These are phyloP conservation scores for Nadsonia commutata DNA, from an alignment of 1,139 yeast species.

Conservation along the genomic window DNA sequence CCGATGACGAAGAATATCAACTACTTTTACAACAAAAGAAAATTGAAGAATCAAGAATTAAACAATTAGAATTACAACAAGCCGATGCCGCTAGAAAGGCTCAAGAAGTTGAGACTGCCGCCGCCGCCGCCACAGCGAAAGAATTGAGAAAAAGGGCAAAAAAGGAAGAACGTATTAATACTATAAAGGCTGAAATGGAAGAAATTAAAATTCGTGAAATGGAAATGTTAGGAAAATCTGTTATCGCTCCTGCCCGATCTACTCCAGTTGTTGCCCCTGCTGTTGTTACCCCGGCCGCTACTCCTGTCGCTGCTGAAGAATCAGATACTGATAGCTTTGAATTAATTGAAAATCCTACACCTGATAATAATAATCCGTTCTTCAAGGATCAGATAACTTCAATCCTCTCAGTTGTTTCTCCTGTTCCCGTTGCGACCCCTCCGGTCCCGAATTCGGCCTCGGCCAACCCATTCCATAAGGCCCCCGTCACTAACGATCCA, in stretches of 20 bases:
- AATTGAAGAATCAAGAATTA: conserved; percentile 20
- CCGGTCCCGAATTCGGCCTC: conserved; percentile 9
- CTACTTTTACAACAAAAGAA: conserved; percentile 34
- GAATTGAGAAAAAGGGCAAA: conserved; percentile 27
- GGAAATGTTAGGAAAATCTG: conserved; percentile 19
- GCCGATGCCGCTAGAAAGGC: conserved; percentile 28
- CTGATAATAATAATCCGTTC: conserved; percentile 24
- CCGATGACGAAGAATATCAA: conserved; percentile 31
- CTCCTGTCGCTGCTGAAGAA: conserved; percentile 8
- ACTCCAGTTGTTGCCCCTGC: conserved; percentile 9
- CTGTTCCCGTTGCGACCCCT: not conserved
- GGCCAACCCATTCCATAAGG: not conserved
- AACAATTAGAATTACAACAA: conserved; percentile 16
- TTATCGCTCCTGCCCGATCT: conserved; percentile 7
- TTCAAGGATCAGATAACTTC: conserved; percentile 21
- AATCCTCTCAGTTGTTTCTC: conserved; percentile 1
- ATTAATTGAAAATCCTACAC: conserved; percentile 3
- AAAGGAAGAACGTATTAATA: conserved; percentile 46
- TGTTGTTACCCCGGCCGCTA: conserved; percentile 7
- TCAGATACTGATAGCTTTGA: conserved; percentile 5
- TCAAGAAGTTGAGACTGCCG: conserved; percentile 20
- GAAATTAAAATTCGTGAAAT: conserved; percentile 24
- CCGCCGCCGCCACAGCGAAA: conserved; percentile 8
- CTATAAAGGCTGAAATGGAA: conserved; percentile 49
- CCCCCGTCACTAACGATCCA: conserved; percentile 32